Conservation (phyloP, 2,329 filamentous ascomycete genomes). For the Lachnellula cervina region DNA sequence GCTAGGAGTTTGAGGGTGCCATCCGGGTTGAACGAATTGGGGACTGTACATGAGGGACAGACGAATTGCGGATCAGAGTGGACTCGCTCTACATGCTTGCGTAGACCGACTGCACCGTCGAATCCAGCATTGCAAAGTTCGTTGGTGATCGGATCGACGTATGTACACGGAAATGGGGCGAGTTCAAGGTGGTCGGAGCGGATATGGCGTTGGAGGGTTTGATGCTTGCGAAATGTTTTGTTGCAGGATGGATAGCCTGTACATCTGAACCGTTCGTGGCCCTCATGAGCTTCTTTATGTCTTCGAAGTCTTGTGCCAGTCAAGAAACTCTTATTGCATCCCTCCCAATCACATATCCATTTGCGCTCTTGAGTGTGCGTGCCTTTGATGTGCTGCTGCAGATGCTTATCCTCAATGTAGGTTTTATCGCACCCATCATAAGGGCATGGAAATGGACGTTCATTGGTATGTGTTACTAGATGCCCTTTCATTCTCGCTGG, state of each 20-base stretch:
- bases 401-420: slow-evolving; percentile 81
- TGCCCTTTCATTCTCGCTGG: slow-evolving; percentile 77
- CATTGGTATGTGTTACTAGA: slow-evolving; percentile 77
- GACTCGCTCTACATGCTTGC: slow-evolving; percentile 63
- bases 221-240: slow-evolving; percentile 79
- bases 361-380: slow-evolving; percentile 68
- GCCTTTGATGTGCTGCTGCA: slow-evolving; percentile 79
- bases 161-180: slow-evolving; percentile 66
- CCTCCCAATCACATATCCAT: slow-evolving; percentile 65
- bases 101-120: slow-evolving; percentile 66
- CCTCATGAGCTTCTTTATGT: slow-evolving; percentile 74
- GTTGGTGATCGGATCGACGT: slow-evolving; percentile 48
- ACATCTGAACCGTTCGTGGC: slow-evolving; percentile 71
- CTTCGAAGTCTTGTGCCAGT: slow-evolving; percentile 73
- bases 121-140: slow-evolving; percentile 63
- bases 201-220: slow-evolving; percentile 80
- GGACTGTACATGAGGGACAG: slow-evolving; percentile 65
- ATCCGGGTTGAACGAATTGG: slow-evolving; percentile 31
- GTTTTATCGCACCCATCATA: slow-evolving; percentile 71
- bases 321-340: slow-evolving; percentile 75
- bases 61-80: slow-evolving; percentile 69
- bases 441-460: slow-evolving; percentile 71
- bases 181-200: slow-evolving; percentile 68
- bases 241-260: slow-evolving; percentile 65
- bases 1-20: slow-evolving; percentile 42